Conservation (phyloP, 306 rosid genomes). For the Castanopsis chinensis region DNA sequence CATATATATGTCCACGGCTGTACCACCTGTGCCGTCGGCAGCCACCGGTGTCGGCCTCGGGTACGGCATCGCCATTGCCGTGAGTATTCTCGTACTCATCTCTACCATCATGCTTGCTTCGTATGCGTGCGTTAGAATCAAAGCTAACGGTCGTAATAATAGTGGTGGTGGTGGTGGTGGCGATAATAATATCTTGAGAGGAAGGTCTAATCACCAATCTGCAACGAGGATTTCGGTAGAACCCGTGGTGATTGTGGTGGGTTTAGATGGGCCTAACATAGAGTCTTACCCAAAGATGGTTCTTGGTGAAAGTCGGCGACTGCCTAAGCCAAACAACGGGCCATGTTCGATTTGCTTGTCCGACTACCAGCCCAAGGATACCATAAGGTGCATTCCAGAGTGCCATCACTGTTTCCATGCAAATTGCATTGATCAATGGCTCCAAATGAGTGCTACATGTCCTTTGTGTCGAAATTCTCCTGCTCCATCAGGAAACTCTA, state of each 20-base stretch:
- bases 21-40: conserved; percentile 30
- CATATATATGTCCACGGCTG: conserved; percentile 46
- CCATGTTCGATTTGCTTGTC: conserved; percentile 57
- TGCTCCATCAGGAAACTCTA: conserved; percentile 38
- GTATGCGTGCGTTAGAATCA: conserved; percentile 52
- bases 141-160: conserved; percentile 20
- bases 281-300: conserved; percentile 52
- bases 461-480: conserved; percentile 70
- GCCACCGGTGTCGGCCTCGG: conserved; percentile 58
- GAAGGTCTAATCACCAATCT: too few relatives aligned
- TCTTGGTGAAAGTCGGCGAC: conserved; percentile 48
- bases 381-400: conserved; percentile 52
- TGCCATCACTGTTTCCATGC: conserved; percentile 67
- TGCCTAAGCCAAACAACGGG: conserved; percentile 47
- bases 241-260: conserved; percentile 30
- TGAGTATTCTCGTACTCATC: conserved; percentile 67
- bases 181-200: neutral
- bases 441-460: conserved; percentile 54
- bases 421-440: conserved; percentile 61
- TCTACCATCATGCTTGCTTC: conserved; percentile 71
- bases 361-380: conserved; percentile 49
- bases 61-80: conserved; percentile 66
- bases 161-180: neutral
- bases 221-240: neutral
- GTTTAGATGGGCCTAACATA: conserved; percentile 47